phyloP scores from a whole-genome alignment of 768 basidiomycete species.

The Melanogaster broomeanus region DNA sequence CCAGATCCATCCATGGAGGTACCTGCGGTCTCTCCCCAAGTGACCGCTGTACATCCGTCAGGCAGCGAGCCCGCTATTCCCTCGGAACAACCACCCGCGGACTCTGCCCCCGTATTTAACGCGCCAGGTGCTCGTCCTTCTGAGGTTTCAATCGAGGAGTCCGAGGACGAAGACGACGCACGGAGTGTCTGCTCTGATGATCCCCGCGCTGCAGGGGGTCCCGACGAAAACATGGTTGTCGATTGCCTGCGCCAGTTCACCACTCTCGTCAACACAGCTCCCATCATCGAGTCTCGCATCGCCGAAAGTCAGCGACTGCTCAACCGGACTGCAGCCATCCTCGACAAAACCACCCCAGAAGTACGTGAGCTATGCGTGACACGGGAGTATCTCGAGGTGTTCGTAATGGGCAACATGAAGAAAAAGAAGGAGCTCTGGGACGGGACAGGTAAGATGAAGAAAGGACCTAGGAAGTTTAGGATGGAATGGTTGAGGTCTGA shows the following conservation, averaged over 20 bases:
- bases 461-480: constrained; percentile 20
- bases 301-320: constrained; percentile 21
- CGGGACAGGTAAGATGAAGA: constrained; percentile 28
- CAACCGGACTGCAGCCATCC: constrained; percentile 10
- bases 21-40: background rate
- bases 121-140: background rate
- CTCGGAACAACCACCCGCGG: background rate
- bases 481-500: constrained; percentile 25
- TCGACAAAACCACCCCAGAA: constrained; percentile 17
- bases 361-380: constrained; percentile 19
- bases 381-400: constrained; percentile 27
- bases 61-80: background rate
- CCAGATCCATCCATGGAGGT: background rate
- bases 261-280: constrained; percentile 19
- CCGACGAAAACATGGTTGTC: constrained; percentile 23
- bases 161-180: background rate
- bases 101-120: background rate
- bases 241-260: constrained; percentile 32
- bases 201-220: constrained; percentile 14
- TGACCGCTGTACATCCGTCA: background rate
- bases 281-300: constrained; percentile 18
- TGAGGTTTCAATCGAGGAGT: background rate
- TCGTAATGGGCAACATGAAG: constrained; percentile 31
- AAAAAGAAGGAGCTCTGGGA: constrained; percentile 33
- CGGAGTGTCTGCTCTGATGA: background rate